Evolutionary conservation across 2,329 filamentous ascomycete species (phyloP), one percentile per base, ranked within the genome.

Genomic region (Mariannaea elegans): DNA sequence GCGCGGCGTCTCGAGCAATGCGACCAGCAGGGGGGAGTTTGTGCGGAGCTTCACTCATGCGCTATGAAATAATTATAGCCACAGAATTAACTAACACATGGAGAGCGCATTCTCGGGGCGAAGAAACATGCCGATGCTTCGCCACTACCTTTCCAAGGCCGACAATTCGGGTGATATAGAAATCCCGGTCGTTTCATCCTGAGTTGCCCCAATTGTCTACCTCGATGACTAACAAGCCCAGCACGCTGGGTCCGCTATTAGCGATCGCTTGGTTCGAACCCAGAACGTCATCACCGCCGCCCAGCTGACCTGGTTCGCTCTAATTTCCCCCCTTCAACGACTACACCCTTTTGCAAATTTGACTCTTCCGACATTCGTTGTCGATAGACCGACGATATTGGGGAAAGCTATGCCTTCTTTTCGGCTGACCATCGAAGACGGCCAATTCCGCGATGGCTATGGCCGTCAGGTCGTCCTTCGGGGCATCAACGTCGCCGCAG

Each of bases 401-500:
- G 27, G 21, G 44, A 47, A 31, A 59, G 53, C 13, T 65, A 97
- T 97, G 93, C 81, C 90, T 61, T 81, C 87, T 19, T 85, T 94
- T 51, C 89, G 91, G 52, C 82, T 99, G 49, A 88, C 86, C 21
- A 94, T 99, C 70, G 92, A 97, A 71, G 90, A 95, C 65, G 88
- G 88, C 62, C 88, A 87, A 67, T 97, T 99, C 77, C 87, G 92
- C 63, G 96, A 99, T 75, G 75, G 81, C 13, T 80, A 93, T 65
- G 90, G 93, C 65, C 90, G 95, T 62, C 91, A 98, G 77, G 87
- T 99, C 56, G 90, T 92, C 2, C 83, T 99, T 42, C 89, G 95
- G 65, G 95, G 95, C 65, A 97, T 99, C 81, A 99, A 99, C 73
- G 86, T 96, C 63, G 93, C 94, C 34, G 93, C 87, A 64, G 94